Conservation (phyloP, 2,329 filamentous ascomycete species). For the Cladosporium velox region DNA sequence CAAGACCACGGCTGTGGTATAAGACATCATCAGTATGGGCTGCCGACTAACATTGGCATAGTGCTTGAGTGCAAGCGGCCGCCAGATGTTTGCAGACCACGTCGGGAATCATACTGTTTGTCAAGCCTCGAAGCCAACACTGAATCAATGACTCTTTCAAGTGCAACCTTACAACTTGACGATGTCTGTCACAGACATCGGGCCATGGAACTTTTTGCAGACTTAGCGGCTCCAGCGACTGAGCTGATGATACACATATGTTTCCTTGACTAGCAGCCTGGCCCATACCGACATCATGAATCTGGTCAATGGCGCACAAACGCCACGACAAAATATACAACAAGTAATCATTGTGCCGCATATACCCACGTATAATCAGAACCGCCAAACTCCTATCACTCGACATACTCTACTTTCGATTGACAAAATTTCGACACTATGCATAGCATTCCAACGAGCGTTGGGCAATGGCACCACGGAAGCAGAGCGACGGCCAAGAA, state of each 20-base stretch:
- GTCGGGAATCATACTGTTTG: not conserved
- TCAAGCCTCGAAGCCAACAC: not conserved
- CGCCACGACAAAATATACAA: not conserved
- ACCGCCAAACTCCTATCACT: not conserved
- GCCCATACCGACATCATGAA: not conserved
- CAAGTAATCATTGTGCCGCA: not conserved
- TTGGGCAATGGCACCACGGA: too few species aligned
- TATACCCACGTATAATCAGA: not conserved
- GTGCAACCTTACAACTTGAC: not conserved
- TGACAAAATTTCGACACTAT: too few species aligned
- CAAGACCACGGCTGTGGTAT: not conserved
- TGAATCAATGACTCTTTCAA: not conserved
- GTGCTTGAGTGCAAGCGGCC: not conserved
- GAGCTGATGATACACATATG: not conserved
- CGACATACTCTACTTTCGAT: too few species aligned
- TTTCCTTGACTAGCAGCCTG: not conserved
- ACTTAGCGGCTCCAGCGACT: not conserved
- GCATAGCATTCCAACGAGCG: too few species aligned
- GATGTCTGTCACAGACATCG: not conserved
- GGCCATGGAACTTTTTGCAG: not conserved
- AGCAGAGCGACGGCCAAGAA: too few species aligned
- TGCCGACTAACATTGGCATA: not conserved
- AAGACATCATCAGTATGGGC: not conserved
- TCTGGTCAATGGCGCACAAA: not conserved
- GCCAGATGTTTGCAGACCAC: not conserved